Base-by-base conservation (phyloP, 2,329 filamentous ascomycete genomes). In the Fusarium compactum region DNA sequence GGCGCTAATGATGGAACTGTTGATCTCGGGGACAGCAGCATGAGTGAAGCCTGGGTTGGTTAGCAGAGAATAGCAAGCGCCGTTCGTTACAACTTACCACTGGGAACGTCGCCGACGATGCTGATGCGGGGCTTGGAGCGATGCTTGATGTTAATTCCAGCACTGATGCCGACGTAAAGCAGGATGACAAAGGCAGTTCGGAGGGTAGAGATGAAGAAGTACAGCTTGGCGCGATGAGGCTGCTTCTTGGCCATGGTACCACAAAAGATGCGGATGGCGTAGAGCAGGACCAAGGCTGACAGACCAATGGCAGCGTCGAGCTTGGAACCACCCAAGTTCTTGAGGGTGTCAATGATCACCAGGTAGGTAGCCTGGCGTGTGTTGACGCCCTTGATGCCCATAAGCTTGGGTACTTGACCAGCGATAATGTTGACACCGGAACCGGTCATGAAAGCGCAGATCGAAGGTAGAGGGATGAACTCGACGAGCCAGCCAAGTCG, bases 121-220 rank as follows among this genome's bases (percentile, higher is more conserved):
- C 81, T 85, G 78, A 95, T 90, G 32, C 82, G 82, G 6, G 89
- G 87, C 12, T 90, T 75, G n/a, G 80, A 77, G 58, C 78, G 84
- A 70, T 85, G 85, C 69, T 90, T 79, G 32, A 91, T 81, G 78
- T 94, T 94, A 71, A 87, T 87, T 11, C 92, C 86, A 69, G 88
- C 93, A 79, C 91, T 92, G 78, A 95, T 91, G 73, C 92, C 83
- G 10, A 92, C 93, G 81, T 95, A 95, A 4, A 96, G 85, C 46
- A 95, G 81, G 66, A 96, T 94, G 71, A 95, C 90, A 76, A 96
- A 94, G 3, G 89, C 91, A 7, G 92, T 93, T 40, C 93, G 89
- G 41, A 96, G 85, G 0, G 93, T 95, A 20, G 89, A 91, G 54
- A 90, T 79, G 82, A 95, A 95, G 81, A 95, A 95, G 85, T 89